Evolutionary conservation across 73 alveolate species (phyloP).

Genomic region (Blepharisma japonicum): DNA sequence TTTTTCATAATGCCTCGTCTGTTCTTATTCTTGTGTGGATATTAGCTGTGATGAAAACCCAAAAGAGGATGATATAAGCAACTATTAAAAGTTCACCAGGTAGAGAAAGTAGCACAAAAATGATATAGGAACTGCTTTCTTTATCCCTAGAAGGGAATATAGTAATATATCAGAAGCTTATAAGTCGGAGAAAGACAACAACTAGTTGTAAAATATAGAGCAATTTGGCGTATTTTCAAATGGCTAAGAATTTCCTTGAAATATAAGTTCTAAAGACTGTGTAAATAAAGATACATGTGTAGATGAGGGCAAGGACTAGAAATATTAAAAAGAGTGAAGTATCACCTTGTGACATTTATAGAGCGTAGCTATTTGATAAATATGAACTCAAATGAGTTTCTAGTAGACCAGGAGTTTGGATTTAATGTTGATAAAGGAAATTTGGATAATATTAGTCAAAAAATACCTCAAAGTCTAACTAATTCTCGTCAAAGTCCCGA

Average conservation of each 20-base stretch:
- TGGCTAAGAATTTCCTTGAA: background rate
- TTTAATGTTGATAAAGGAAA: too few relatives aligned
- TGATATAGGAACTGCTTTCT: background rate
- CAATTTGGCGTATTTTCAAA: background rate
- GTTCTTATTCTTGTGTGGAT: conserved; percentile 8
- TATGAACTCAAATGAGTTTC: too few relatives aligned
- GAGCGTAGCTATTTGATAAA: too few relatives aligned
- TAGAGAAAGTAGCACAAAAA: background rate
- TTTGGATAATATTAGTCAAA: too few relatives aligned
- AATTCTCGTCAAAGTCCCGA: too few relatives aligned
- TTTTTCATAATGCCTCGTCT: background rate
- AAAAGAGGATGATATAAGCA: background rate
- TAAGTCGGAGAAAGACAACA: background rate
- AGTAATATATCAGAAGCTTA: conserved; percentile 17
- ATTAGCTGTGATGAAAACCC: conserved; percentile 4
- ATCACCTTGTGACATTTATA: too few relatives aligned
- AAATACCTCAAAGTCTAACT: too few relatives aligned
- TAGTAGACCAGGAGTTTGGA: too few relatives aligned
- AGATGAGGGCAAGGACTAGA: background rate
- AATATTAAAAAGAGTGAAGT: background rate
- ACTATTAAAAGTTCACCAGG: background rate
- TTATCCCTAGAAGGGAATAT: background rate
- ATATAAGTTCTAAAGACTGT: background rate
- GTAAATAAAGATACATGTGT: background rate
- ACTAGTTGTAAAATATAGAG: background rate